Percentiles rank a stretch among this genome's conserved stretches.
phyloP scores from a whole-genome alignment of 2,329 filamentous ascomycete species.

The Alternaria consortialis region DNA sequence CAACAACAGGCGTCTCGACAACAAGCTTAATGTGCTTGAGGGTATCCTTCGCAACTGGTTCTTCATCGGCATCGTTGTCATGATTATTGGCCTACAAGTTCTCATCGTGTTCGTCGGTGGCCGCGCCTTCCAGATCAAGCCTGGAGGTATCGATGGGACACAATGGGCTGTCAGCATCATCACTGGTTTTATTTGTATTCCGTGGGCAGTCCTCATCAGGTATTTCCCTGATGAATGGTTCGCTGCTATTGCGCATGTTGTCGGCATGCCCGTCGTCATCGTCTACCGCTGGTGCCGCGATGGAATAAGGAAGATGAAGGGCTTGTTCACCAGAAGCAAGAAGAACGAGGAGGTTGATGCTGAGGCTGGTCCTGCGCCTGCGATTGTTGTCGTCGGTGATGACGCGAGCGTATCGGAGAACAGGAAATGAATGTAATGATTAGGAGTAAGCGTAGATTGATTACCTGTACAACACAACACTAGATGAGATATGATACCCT shows the following conservation, averaged over 20 bases:
- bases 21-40: constrained; percentile 69
- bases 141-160: constrained; percentile 58
- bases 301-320: constrained; percentile 19
- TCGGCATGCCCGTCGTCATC: constrained; percentile 35
- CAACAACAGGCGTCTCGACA: constrained; percentile 71
- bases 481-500: constrained; percentile 3
- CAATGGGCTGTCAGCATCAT: constrained; percentile 70
- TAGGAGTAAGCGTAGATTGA: background rate
- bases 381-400: constrained; percentile 28
- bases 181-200: constrained; percentile 61
- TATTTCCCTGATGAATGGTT: constrained; percentile 60
- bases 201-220: constrained; percentile 61
- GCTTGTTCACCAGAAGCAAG: constrained; percentile 26
- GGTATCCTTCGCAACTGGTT: constrained; percentile 65
- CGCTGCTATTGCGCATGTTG: constrained; percentile 28
- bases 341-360: constrained; percentile 26
- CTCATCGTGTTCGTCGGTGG: constrained; percentile 67
- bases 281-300: constrained; percentile 27
- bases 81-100: constrained; percentile 67
- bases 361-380: constrained; percentile 25
- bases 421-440: constrained; percentile 1
- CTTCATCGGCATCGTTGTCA: constrained; percentile 65
- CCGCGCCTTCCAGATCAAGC: constrained; percentile 62
- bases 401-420: constrained; percentile 9
- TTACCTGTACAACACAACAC: background rate